Base-by-base conservation (phyloP, 2,329 filamentous ascomycete species). In the Ophiocordyceps robertsii region DNA sequence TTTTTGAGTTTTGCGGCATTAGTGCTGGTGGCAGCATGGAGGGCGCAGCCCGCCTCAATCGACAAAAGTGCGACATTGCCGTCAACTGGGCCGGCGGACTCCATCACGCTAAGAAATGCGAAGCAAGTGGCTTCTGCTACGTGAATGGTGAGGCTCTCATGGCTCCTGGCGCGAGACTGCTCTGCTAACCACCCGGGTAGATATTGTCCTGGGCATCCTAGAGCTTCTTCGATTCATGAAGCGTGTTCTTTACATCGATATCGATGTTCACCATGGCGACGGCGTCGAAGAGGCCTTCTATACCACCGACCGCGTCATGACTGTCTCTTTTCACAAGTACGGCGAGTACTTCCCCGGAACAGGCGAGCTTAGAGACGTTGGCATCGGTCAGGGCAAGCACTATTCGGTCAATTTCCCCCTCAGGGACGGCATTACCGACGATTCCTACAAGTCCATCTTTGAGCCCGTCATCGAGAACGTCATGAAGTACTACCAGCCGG, bases 61-160 rank as follows among this genome's bases (percentile, higher is more conserved):
- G 89, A 49, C 77, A 85, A 49, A 92, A 95, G 64, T 92, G 88
- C 58, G 87, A 96, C 61, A 95, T 98, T 55, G 92, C 92, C 17
- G 85, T 98, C 61, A 96, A 96, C 64, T 98, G 92, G 92, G 92
- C 89, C 37, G 92, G 92, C 41, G 92, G 92, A 24, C 76, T 98
- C 39, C 92, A 98, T 62, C 92, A 98, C 62, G 92, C 92, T 37
- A 95, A 96, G 64, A 96, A 96, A 66, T 84, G 84, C 50, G 88
- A 95, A 66, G 92, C 92, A 46, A 90, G 83, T 53, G 92, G 92
- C 31, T 98, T 98, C 68, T 98, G 92, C 69, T 98, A 98, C 61
- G 86, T 96, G 53, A 98, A 98, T 60, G 90, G 85, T 76, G 77
- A 70, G 65, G 70, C 6, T 16, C 1, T 5, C 8, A 9, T 21